phyloP scores from a whole-genome alignment of 2,329 filamentous ascomycete species.

The Pyricularia grisea region DNA sequence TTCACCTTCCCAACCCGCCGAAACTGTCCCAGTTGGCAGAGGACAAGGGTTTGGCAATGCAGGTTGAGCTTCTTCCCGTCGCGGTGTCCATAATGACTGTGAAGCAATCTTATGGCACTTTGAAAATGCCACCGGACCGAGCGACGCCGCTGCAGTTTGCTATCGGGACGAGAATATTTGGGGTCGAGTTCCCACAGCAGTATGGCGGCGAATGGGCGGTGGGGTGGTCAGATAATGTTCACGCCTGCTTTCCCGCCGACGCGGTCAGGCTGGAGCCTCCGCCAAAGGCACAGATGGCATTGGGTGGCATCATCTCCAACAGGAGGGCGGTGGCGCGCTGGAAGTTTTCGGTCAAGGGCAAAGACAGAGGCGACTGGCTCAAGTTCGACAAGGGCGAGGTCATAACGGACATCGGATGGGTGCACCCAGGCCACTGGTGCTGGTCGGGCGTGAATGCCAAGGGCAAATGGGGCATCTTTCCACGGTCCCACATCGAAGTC shows the following conservation, averaged over 20 bases:
- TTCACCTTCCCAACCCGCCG: constrained; percentile 35
- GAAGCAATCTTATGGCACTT: constrained; percentile 36
- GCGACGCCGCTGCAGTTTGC: constrained; percentile 16
- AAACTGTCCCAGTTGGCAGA: constrained; percentile 18
- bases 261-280: constrained; percentile 37
- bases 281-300: constrained; percentile 30
- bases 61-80: constrained; percentile 29
- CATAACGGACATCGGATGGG: constrained; percentile 53
- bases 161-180: constrained; percentile 36
- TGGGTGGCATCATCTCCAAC: neutral
- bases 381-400: constrained; percentile 55
- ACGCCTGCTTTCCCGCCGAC: constrained; percentile 38
- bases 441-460: constrained; percentile 44
- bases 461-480: constrained; percentile 44
- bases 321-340: constrained; percentile 38
- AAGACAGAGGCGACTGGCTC: constrained; percentile 33
- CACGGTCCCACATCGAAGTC: constrained; percentile 36
- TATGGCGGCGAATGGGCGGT: constrained; percentile 47
- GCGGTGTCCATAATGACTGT: constrained; percentile 36
- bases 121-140: constrained; percentile 13
- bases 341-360: constrained; percentile 35
- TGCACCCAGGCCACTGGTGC: constrained; percentile 42
- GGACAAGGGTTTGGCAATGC: neutral
- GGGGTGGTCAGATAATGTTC: constrained; percentile 43
- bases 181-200: constrained; percentile 39